Base-by-base conservation (phyloP, 345 rosid genomes). In the Bruguiera sexangula region DNA sequence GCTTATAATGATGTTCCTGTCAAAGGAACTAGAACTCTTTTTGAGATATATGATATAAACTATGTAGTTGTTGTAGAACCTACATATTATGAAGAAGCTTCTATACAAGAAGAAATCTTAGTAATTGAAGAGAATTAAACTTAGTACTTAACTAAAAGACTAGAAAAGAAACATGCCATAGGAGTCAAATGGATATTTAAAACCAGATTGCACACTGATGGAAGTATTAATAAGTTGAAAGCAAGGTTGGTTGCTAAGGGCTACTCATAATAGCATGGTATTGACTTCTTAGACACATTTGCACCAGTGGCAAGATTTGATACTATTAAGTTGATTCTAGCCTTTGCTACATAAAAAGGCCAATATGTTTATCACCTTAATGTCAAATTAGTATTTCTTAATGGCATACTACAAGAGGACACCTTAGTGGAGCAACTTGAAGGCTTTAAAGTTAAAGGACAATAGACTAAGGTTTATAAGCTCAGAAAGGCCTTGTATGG, bases 391-490 rank as follows among this genome's bases (percentile, higher is more conserved):
- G 57, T 56, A 2, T 65, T 65, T 43, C 4, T 65, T 3, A 65
- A 65, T 43, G 68, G 68, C n/a, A 7, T n/a, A 5, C 4, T 50
- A 8, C 52, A 50, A 26, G 68, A 65, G 46, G 58, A 65, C 6
- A 50, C 26, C 6, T 65, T 21, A 50, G 24, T 65, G 10, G 68
- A 65, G 9, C 36, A 65, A 24, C 39, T 55, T 2, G 22, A 48
- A 10, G 37, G 68, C 7, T 50, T 65, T 48, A 7, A 15, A 4
- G n/a, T 22, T 2, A 6, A 1, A 50, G 57, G 37, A 13, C 0
- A 65, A 8, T 26, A 65, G 30, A 20, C 34, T 34, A 43, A 36
- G 19, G 66, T 63, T 0, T 63, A 63, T 22, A 19, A 19, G 30
- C 4, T 39, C 0, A 63, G 2, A 63, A 27, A 65, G 68, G 24